Percentiles rank a stretch among this genome's conserved stretches.
Conservation (phyloP, 2,329 filamentous ascomycete genomes). For the Trichoderma lentiforme region DNA sequence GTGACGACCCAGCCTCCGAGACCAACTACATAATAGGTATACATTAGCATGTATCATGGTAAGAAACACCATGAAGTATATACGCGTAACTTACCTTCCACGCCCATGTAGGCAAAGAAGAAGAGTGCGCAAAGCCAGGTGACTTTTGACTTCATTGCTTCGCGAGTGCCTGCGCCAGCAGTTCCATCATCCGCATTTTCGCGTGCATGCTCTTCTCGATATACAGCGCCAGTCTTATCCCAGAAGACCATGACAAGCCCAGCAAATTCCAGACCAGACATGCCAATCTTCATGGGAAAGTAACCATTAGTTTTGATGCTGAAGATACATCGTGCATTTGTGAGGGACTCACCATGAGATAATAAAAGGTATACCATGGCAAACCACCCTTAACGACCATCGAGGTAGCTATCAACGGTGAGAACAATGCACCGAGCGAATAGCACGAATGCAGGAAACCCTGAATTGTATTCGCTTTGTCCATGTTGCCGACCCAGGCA, state of each 20-base stretch:
- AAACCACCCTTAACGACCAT: conserved; percentile 59
- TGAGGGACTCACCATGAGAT: conserved; percentile 59
- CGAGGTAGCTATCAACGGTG: conserved; percentile 62
- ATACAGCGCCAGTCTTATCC: conserved; percentile 53
- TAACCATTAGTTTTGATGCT: not conserved
- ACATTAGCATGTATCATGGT: not conserved
- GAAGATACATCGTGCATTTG: no score
- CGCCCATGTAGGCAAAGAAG: conserved; percentile 69
- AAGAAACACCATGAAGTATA: no score
- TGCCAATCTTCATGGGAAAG: conserved; percentile 33
- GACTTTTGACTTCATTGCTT: conserved; percentile 45
- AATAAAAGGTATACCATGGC: conserved; percentile 68
- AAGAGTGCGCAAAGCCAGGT: conserved; percentile 68
- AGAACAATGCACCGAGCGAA: conserved; percentile 60
- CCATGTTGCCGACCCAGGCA: conserved; percentile 59
- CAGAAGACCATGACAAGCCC: conserved; percentile 56
- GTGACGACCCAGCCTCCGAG: conserved; percentile 77
- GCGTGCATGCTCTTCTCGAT: conserved; percentile 40
- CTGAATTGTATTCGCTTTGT: conserved; percentile 63
- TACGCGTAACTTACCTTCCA: conserved; percentile 49
- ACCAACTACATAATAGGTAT: conserved; percentile 41
- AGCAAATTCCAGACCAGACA: conserved; percentile 53
- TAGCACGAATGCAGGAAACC: conserved; percentile 65
- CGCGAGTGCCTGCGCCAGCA: conserved; percentile 33
- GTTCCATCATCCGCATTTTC: conserved; percentile 22